A percentile compares a stretch with the other conserved stretches of the same genome.
These are phyloP conservation scores for Claviceps sorghi DNA, from an alignment of 2,329 filamentous ascomycete genomes.

Conservation along the genomic window DNA sequence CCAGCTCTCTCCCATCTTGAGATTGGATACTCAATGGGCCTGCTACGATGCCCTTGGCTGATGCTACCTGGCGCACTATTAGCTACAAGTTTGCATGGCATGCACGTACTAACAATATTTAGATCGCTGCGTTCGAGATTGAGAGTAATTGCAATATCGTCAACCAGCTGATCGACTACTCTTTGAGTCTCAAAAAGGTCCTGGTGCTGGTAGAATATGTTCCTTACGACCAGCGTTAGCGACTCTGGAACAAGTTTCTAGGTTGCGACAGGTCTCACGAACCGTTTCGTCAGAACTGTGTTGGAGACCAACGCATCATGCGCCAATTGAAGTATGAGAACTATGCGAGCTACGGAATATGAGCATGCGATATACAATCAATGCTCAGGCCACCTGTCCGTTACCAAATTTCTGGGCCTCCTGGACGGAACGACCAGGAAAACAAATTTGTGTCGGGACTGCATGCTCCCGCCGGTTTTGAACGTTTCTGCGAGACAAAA, in stretches of 20 bases:
- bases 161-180: constrained; percentile 56
- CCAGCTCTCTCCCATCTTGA: constrained; percentile 26
- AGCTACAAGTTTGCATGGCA: neutral
- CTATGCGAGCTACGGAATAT: constrained; percentile 31
- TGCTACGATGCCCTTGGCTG: constrained; percentile 55
- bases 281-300: constrained; percentile 48
- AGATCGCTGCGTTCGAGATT: constrained; percentile 47
- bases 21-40: constrained; percentile 39
- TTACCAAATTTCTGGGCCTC: constrained; percentile 40
- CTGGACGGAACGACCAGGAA: constrained; percentile 31
- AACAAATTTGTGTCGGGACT: constrained; percentile 16
- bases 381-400: neutral
- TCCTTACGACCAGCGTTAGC: constrained; percentile 30
- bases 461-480: constrained; percentile 1
- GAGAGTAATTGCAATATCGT: constrained; percentile 60
- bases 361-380: neutral
- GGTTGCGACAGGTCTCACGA: constrained; percentile 3
- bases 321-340: constrained; percentile 44
- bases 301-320: constrained; percentile 44
- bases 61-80: constrained; percentile 40
- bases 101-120: constrained; percentile 46
- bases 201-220: constrained; percentile 66
- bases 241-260: neutral
- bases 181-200: constrained; percentile 55
- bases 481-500: constrained; percentile 12